phyloP scores from a whole-genome alignment of 805 yeast species.

The Candida vaughaniae region DNA sequence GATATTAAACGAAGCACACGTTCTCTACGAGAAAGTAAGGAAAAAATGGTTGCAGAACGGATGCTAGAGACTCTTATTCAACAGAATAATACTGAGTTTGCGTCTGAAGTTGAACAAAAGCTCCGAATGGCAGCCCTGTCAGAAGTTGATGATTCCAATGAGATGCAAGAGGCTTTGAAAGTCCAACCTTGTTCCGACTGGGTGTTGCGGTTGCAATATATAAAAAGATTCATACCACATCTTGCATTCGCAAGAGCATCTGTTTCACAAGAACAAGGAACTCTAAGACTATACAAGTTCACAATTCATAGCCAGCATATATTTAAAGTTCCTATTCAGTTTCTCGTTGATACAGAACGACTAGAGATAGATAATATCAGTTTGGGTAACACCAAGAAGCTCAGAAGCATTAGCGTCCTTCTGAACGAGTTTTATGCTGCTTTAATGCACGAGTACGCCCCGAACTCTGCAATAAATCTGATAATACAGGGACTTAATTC shows the following conservation, averaged over 20 bases:
- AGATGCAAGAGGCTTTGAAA: conserved; percentile 23
- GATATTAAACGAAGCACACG: conserved; percentile 11
- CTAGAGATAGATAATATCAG: background rate
- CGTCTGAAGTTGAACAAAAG: conserved; percentile 1
- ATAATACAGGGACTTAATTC: conserved; percentile 32
- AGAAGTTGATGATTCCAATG: conserved; percentile 18
- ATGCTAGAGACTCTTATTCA: conserved; percentile 20
- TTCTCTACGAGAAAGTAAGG: conserved; percentile 13
- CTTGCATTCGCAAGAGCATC: conserved; percentile 17
- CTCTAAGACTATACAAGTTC: conserved; percentile 9
- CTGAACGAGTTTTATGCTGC: conserved; percentile 22
- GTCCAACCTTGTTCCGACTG: conserved; percentile 38
- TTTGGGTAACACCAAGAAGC: background rate
- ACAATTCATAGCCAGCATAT: conserved; percentile 12
- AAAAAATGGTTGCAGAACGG: conserved; percentile 12
- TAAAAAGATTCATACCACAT: conserved; percentile 26
- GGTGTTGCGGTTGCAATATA: conserved; percentile 22
- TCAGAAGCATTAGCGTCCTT: conserved; percentile 10
- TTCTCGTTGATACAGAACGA: conserved; percentile 1
- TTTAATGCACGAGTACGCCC: conserved; percentile 24
- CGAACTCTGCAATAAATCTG: conserved; percentile 24
- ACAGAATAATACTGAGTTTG: conserved; percentile 18
- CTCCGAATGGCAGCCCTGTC: conserved; percentile 3
- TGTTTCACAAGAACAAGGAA: conserved; percentile 14
- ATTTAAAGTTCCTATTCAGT: conserved; percentile 3